Evolutionary conservation across 192 early-diverging fungal genomes (phyloP), one percentile per base, ranked within the genome.

Genomic region (Gigaspora rosea): DNA sequence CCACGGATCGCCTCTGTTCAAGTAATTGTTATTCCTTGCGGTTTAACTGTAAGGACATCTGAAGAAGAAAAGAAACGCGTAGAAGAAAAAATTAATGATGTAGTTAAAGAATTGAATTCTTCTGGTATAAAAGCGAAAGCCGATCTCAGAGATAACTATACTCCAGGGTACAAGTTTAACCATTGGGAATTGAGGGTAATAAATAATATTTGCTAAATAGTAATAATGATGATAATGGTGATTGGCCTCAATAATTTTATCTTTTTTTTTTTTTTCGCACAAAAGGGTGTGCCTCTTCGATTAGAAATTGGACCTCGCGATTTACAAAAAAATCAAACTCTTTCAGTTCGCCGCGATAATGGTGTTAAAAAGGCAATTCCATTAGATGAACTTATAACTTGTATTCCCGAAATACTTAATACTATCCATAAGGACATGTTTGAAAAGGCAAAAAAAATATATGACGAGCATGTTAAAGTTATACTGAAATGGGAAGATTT

Each of bases 281-380:
- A 54, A 63, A 87, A 95, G 83, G 98, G 98, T 84, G 95, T 97
- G 78, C 98, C 98, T 47, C 75, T 99, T 75, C 95, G 98, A 69
- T 84, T 99, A 58, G 98, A 99, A 88, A 87, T 99, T 48, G 98
- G 98, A 35, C 97, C 97, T 77, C 95, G 93, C 81, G 98, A 99
- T 86, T 78, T 98, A 48, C 87, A 91, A 78, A 93, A 92, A 77
- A 84, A 93, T 68, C 88, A 93, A 75, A 90, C 91, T 47, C 86
- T 92, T 67, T 82, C 88, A 75, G 94, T 96, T 54, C 90, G 93
- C 77, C 94, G 98, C 82, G 92, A 97, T 83, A 94, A 80, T 74
- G 90, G 90, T 48, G 87, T 77, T 18, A 88, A 88, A 76, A 75
- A 75, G 8, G 80, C 93, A 20, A 63, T 98, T 61, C 63, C 92